These are phyloP conservation scores for Eudorina sp. DNA, from an alignment of 139 green algal genomes.

Conservation along the genomic window DNA sequence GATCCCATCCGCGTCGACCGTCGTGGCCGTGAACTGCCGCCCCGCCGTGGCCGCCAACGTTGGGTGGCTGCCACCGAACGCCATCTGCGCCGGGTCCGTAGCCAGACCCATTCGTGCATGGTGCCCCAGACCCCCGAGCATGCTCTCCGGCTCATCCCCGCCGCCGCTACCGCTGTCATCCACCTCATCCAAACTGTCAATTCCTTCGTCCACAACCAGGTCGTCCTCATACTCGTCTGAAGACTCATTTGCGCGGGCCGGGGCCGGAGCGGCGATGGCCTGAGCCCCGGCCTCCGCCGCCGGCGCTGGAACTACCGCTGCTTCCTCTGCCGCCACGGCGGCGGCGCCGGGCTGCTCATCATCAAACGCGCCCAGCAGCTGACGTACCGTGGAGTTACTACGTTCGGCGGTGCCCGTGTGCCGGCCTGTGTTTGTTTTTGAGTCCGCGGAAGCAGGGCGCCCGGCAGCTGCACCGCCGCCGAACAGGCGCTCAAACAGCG, in stretches of 20 bases:
- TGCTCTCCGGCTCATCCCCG: not conserved
- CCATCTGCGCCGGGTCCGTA: too few species aligned
- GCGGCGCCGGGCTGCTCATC: too few species aligned
- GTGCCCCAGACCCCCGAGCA: not conserved
- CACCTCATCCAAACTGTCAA: not conserved
- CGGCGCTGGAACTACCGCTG: too few species aligned
- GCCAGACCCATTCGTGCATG: not conserved
- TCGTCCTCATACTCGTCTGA: slow-evolving; percentile 9
- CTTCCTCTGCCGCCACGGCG: too few species aligned
- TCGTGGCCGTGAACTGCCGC: not conserved
- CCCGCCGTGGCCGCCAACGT: not conserved
- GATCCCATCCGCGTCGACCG: not conserved
- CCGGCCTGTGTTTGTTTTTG: too few species aligned
- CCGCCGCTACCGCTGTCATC: slow-evolving; percentile 4
- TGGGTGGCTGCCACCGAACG: too few species aligned
- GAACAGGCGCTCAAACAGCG: not conserved
- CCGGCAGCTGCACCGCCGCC: not conserved
- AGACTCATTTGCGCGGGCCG: too few species aligned
- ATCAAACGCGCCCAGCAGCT: not conserved
- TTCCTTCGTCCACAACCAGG: not conserved
- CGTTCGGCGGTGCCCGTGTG: too few species aligned
- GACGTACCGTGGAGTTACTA: not conserved
- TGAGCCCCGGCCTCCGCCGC: too few species aligned
- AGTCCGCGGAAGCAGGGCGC: not conserved
- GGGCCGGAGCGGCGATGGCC: too few species aligned